A percentile compares a stretch with the other conserved stretches of the same genome.
phyloP scores from a whole-genome alignment of 768 basidiomycete species.

The Favolaschia claudopus region DNA sequence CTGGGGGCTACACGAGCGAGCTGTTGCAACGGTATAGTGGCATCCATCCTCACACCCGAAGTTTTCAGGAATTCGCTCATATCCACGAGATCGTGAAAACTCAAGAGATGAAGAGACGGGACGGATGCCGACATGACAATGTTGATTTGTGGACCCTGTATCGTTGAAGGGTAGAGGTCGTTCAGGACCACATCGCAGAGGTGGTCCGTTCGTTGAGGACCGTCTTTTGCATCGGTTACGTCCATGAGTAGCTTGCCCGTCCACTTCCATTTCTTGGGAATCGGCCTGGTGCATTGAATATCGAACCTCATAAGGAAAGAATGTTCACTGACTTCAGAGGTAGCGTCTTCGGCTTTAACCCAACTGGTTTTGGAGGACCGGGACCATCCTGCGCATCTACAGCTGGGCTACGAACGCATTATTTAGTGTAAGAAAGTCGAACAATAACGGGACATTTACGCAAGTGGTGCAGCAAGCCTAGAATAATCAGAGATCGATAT shows the following conservation, averaged over 20 bases:
- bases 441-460: constrained; percentile 29
- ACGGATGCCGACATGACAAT: constrained; percentile 50
- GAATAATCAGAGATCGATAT: not conserved
- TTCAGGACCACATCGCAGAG: constrained; percentile 59
- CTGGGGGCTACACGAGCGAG: constrained; percentile 56
- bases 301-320: not conserved
- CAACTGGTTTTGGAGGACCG: not conserved
- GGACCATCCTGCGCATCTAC: not conserved
- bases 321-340: constrained; percentile 1
- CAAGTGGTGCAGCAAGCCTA: constrained; percentile 45
- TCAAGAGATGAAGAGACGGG: constrained; percentile 52
- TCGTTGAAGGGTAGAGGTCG: constrained; percentile 49
- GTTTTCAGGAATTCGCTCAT: constrained; percentile 55
- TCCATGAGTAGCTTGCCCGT: constrained; percentile 59
- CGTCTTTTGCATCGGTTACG: constrained; percentile 40
- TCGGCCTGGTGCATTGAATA: constrained; percentile 44
- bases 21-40: constrained; percentile 53
- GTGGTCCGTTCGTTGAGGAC: constrained; percentile 48
- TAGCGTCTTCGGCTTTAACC: constrained; percentile 13
- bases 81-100: constrained; percentile 57
- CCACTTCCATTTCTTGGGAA: constrained; percentile 73
- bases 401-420: not conserved
- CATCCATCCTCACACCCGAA: constrained; percentile 38
- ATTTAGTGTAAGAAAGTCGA: not conserved
- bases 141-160: constrained; percentile 56